phyloP scores from a whole-genome alignment of 352 stramenopile genomes.

The Phytopythium chamaehyphon region DNA sequence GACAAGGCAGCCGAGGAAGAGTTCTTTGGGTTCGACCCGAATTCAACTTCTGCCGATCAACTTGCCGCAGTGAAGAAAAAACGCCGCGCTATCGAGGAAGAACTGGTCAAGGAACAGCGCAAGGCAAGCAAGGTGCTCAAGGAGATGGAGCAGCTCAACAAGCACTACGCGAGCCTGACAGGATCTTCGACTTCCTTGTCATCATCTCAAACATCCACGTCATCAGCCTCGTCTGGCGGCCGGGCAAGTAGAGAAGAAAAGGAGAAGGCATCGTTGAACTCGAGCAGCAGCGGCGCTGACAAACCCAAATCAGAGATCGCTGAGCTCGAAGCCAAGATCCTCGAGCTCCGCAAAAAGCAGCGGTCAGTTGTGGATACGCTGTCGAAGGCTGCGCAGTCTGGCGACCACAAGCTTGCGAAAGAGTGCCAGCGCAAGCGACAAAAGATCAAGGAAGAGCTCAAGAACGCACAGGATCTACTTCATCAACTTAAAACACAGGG shows the following conservation, averaged over 20 bases:
- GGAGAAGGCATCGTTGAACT: constrained; percentile 24
- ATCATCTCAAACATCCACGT: constrained; percentile 32
- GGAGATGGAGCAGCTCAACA: constrained; percentile 83
- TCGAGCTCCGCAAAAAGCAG: constrained; percentile 77
- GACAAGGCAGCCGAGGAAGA: constrained; percentile 68
- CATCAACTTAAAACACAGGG: constrained; percentile 50
- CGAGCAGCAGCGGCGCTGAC: constrained; percentile 13
- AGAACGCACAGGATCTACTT: constrained; percentile 61
- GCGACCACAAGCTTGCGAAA: constrained; percentile 69
- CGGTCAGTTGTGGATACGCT: constrained; percentile 65
- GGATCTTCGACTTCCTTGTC: constrained; percentile 32
- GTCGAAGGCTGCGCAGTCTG: constrained; percentile 61
- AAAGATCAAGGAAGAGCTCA: constrained; percentile 77
- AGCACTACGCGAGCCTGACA: constrained; percentile 52
- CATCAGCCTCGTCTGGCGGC: constrained; percentile 8
- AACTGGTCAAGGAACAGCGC: constrained; percentile 75
- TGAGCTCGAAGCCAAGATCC: constrained; percentile 64
- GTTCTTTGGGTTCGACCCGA: constrained; percentile 75
- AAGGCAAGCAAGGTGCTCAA: constrained; percentile 71
- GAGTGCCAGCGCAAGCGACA: constrained; percentile 72
- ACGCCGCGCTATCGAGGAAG: constrained; percentile 68
- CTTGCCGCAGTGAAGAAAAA: constrained; percentile 63
- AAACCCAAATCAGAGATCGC: constrained; percentile 47
- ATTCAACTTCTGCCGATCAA: constrained; percentile 45
- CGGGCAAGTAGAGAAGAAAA: constrained; percentile 4